These are phyloP conservation scores for Melaleuca alternifolia DNA, from an alignment of 345 rosid species.

Conservation along the genomic window DNA sequence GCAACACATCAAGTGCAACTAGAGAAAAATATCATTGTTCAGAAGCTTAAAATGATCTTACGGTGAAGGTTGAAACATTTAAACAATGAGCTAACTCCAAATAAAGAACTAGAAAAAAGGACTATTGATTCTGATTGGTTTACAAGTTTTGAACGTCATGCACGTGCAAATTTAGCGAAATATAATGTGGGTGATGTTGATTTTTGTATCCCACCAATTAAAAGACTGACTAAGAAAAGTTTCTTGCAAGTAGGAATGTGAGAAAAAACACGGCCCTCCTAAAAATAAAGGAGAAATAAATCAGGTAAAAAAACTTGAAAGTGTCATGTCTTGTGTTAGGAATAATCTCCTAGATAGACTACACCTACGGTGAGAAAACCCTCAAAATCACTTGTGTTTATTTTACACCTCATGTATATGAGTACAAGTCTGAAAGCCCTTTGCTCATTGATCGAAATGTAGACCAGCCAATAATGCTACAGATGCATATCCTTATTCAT, in stretches of 20 bases:
- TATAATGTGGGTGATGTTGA: neutral
- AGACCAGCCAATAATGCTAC: neutral
- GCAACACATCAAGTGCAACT: neutral
- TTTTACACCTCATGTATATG: neutral
- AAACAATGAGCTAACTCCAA: neutral
- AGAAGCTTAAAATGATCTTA: accelerated
- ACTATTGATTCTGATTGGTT: neutral
- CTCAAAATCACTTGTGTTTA: too few species aligned
- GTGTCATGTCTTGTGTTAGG: too few species aligned
- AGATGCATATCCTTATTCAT: neutral
- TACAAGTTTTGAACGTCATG: neutral
- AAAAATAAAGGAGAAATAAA: too few species aligned
- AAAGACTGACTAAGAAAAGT: neutral
- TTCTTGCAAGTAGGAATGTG: neutral
- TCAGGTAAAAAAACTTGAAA: too few species aligned
- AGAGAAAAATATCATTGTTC: neutral
- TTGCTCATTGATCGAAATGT: neutral
- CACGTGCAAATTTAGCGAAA: neutral
- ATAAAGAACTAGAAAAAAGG: too few species aligned
- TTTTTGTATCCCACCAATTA: neutral
- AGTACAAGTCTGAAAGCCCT: neutral
- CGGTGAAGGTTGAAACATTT: neutral
- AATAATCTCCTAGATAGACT: too few species aligned
- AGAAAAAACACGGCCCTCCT: too few species aligned
- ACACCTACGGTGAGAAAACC: too few species aligned